These are phyloP conservation scores for Myxozyma sirexii DNA, from an alignment of 805 yeast genomes.

Conservation along the genomic window DNA sequence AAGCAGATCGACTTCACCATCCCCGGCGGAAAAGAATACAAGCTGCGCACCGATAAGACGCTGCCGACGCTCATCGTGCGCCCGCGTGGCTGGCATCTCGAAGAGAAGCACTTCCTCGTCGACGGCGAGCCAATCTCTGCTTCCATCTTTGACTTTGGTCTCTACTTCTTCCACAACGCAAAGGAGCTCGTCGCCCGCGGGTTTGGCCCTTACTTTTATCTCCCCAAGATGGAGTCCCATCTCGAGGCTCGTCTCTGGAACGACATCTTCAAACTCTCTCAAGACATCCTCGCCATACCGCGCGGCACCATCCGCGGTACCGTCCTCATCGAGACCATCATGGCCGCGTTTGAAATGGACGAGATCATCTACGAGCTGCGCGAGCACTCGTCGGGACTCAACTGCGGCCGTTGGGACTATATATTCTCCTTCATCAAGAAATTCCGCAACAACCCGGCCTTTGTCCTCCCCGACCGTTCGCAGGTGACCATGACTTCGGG, in stretches of 20 bases:
- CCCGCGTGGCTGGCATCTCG: slow-evolving; percentile 75
- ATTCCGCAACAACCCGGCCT: slow-evolving; percentile 62
- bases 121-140: slow-evolving; percentile 72
- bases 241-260: slow-evolving; percentile 77
- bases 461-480: slow-evolving; percentile 67
- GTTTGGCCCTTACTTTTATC: slow-evolving; percentile 70
- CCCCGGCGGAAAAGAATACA: slow-evolving; percentile 49
- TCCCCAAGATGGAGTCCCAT: slow-evolving; percentile 78
- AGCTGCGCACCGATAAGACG: slow-evolving; percentile 55
- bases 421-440: slow-evolving; percentile 70
- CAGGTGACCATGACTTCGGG: slow-evolving; percentile 61
- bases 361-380: slow-evolving; percentile 74
- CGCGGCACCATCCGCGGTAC: slow-evolving; percentile 74
- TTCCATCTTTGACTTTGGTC: slow-evolving; percentile 67
- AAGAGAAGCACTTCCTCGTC: slow-evolving; percentile 64
- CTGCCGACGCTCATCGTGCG: slow-evolving; percentile 58
- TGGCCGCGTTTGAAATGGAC: slow-evolving; percentile 78
- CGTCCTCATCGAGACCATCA: slow-evolving; percentile 70
- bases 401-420: slow-evolving; percentile 80
- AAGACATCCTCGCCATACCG: slow-evolving; percentile 63
- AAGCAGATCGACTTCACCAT: slow-evolving; percentile 50
- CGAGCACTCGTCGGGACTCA: slow-evolving; percentile 70
- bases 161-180: slow-evolving; percentile 72
- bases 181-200: slow-evolving; percentile 58
- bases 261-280: slow-evolving; percentile 65